phyloP scores from a whole-genome alignment of 2,329 filamentous ascomycete genomes.

The Monosporascus sp. region DNA sequence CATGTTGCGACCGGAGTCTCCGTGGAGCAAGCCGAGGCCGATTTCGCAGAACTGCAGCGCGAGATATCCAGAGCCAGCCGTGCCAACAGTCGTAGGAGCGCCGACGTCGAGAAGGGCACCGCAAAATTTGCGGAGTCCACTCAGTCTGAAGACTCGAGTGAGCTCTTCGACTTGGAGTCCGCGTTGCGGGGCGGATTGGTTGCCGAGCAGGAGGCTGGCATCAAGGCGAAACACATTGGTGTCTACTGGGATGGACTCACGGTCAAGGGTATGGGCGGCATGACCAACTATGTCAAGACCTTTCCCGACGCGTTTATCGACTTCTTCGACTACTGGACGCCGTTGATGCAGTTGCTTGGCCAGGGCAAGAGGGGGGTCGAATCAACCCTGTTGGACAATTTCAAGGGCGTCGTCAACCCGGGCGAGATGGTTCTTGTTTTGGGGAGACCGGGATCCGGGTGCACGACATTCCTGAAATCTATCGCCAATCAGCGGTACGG shows the following conservation, averaged over 20 bases:
- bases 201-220: slow-evolving; percentile 71
- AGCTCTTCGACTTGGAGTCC: slow-evolving; percentile 69
- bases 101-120: slow-evolving; percentile 55
- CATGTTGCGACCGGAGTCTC: slow-evolving; percentile 49
- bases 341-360: slow-evolving; percentile 58
- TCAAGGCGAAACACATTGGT: slow-evolving; percentile 73
- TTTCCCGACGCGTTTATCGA: slow-evolving; percentile 73
- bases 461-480: slow-evolving; percentile 63
- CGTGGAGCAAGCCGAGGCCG: slow-evolving; percentile 61
- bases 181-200: slow-evolving; percentile 66
- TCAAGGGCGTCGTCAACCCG: slow-evolving; percentile 65
- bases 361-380: slow-evolving; percentile 63
- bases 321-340: slow-evolving; percentile 71
- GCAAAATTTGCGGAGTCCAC: slow-evolving; percentile 31
- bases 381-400: slow-evolving; percentile 67
- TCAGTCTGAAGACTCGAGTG: slow-evolving; percentile 42
- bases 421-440: slow-evolving; percentile 88
- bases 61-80: slow-evolving; percentile 54
- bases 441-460: slow-evolving; percentile 69
- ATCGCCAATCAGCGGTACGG: slow-evolving; percentile 61
- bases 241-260: slow-evolving; percentile 75
- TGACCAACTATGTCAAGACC: slow-evolving; percentile 66
- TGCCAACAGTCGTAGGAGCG: slow-evolving; percentile 26
- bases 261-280: slow-evolving; percentile 69
- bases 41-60: slow-evolving; percentile 63